Evolutionary conservation across 805 yeast genomes (phyloP), one percentile per base, ranked within the genome.

Genomic region (Wickerhamiella allomyrinae): DNA sequence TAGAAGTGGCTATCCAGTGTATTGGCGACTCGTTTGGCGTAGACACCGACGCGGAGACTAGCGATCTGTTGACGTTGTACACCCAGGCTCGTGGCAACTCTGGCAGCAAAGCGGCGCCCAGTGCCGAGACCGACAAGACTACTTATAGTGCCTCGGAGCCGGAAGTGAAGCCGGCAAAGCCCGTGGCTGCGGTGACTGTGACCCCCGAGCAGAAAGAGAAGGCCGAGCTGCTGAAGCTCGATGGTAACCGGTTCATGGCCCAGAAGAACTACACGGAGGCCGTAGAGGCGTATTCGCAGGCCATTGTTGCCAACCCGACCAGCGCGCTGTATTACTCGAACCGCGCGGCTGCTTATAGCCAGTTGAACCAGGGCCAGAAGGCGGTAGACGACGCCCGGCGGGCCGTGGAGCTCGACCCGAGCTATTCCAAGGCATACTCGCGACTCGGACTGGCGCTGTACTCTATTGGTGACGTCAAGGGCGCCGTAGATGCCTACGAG

Each of bases 261-360:
- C 66, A 67, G 41, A 77, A 70, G 56, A 75, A 86, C 52, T 89
- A 72, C 57, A 68, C 66, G 13, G 67, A 60, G 29, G 97, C 98
- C 4, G 70, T 85, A 41, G 72, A 69, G 20, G 75, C 78, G 50
- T 91, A 91, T 63, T 72, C 94, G 7, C 76, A 74, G 42, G 97
- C 97, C 9, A 74, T 91, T 51, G 74, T 63, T 20, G 62, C 78
- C 47, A 69, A 76, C 49, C 76, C 86, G 42, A 60, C 69, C 14
- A 86, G 85, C 59, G 86, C 87, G 14, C 83, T 91, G 17, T 91
- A 79, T 62, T 74, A 73, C 47, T 86, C 97, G 27, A 91, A 91
- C 66, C 77, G 98, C 57, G 97, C 98, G 11, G 98, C 98, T 34
- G 97, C 97, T 2, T 77, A 82, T 62, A 81, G 94, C 9, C 83